phyloP scores from a whole-genome alignment of 2,329 filamentous ascomycete genomes.

The Aureobasidium musti region DNA sequence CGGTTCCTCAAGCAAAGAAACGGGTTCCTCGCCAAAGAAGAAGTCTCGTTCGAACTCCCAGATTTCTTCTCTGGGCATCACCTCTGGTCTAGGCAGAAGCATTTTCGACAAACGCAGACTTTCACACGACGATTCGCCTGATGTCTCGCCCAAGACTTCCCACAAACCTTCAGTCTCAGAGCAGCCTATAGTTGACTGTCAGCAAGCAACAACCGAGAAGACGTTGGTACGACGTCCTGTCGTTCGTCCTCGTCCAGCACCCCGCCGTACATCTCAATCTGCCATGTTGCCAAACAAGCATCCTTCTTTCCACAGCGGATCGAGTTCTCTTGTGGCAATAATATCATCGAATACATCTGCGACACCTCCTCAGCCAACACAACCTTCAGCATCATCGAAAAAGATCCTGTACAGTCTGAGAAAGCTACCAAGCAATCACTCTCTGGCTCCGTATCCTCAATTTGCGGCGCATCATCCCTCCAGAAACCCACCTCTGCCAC shows the following conservation, averaged over 20 bases:
- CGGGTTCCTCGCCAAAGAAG: not conserved
- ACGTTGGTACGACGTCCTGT: not conserved
- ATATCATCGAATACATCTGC: not conserved
- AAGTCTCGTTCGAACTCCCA: not conserved
- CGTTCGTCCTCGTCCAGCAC: not conserved
- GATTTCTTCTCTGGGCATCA: not conserved
- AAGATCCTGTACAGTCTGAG: not conserved
- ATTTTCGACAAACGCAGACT: not conserved
- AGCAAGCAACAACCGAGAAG: not conserved
- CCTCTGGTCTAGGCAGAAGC: not conserved
- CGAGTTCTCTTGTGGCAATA: too few species aligned
- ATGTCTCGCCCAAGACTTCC: not conserved
- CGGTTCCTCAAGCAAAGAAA: not conserved
- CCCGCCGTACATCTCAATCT: not conserved
- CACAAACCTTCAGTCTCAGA: not conserved
- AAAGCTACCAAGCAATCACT: not conserved
- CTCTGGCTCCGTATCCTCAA: not conserved
- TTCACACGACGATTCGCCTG: not conserved
- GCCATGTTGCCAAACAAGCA: not conserved
- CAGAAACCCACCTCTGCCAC: not conserved
- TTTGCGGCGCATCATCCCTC: not conserved
- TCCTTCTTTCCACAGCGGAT: not conserved
- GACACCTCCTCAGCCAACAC: not conserved
- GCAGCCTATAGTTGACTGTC: not conserved
- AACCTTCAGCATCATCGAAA: not conserved